These are phyloP conservation scores for Lentinula detonsa DNA, from an alignment of 768 basidiomycete genomes.

Conservation along the genomic window DNA sequence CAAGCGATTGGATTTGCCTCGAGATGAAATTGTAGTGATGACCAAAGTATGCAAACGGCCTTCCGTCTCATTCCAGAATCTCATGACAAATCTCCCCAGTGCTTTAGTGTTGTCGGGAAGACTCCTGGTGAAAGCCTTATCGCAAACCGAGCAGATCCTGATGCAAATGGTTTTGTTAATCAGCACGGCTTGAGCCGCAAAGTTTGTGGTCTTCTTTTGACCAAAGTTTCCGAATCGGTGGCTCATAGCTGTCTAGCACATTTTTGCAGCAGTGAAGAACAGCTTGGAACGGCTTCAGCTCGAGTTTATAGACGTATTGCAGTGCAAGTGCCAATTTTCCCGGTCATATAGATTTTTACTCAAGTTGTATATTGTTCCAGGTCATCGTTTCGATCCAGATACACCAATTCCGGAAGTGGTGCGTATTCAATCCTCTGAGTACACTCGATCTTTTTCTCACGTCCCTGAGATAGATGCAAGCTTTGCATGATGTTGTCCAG, in stretches of 20 bases:
- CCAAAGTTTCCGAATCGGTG: neutral
- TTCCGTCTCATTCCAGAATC: neutral
- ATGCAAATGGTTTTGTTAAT: conserved; percentile 48
- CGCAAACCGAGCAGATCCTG: conserved; percentile 12
- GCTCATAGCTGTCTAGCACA: conserved; percentile 42
- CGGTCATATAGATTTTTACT: neutral
- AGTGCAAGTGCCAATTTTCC: conserved; percentile 36
- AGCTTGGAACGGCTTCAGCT: conserved; percentile 63
- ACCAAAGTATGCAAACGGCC: conserved; percentile 28
- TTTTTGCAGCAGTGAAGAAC: conserved; percentile 62
- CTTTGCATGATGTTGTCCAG: conserved; percentile 62
- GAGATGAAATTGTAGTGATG: conserved; percentile 48
- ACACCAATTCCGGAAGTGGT: conserved; percentile 57
- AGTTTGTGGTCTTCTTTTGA: conserved; percentile 16
- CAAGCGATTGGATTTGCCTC: conserved; percentile 35
- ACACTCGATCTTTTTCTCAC: neutral
- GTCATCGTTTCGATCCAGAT: conserved; percentile 49
- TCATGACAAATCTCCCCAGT: neutral
- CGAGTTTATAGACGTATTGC: conserved; percentile 73
- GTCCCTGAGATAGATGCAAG: conserved; percentile 44
- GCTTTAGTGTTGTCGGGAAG: neutral
- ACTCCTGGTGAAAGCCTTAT: conserved; percentile 7
- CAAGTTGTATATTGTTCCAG: conserved; percentile 14
- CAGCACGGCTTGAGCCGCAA: conserved; percentile 42
- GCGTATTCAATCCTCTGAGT: neutral